Evolutionary conservation across 768 basidiomycete species (phyloP).

Genomic region (Dentipellis sp.): DNA sequence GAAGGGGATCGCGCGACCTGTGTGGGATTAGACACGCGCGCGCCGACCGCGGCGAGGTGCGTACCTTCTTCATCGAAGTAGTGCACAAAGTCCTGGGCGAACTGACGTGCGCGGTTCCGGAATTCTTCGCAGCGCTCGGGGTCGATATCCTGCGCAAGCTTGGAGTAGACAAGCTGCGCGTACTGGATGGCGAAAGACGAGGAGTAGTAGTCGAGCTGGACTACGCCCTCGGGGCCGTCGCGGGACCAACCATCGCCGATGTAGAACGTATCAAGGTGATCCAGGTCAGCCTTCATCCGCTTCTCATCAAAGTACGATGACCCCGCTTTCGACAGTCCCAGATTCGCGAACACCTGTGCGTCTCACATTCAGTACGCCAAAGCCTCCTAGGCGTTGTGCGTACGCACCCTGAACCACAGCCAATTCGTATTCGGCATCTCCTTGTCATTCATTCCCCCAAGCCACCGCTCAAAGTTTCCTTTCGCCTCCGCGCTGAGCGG

Average conservation of each 20-base stretch:
- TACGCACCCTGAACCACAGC: constrained; percentile 68
- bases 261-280: constrained; percentile 74
- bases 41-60: constrained; percentile 1
- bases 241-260: constrained; percentile 69
- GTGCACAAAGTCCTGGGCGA: constrained; percentile 62
- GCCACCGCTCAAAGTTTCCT: constrained; percentile 52
- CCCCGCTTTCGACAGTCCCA: constrained; percentile 55
- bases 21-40: background rate
- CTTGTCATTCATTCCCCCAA: constrained; percentile 73
- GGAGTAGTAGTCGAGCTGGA: constrained; percentile 75
- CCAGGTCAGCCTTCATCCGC: constrained; percentile 64
- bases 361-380: background rate
- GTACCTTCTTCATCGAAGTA: constrained; percentile 68
- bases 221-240: constrained; percentile 68
- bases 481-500: constrained; percentile 44
- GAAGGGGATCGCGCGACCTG: constrained; percentile 68
- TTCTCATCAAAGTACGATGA: constrained; percentile 46
- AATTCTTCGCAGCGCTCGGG: constrained; percentile 58
- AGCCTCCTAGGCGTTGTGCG: no score
- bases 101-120: constrained; percentile 49
- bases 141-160: constrained; percentile 52
- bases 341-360: constrained; percentile 60
- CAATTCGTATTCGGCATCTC: constrained; percentile 81
- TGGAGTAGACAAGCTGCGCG: constrained; percentile 63
- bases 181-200: constrained; percentile 75